Base-by-base conservation (phyloP, 345 rosid species). In the Rhodamnia rubescens region DNA sequence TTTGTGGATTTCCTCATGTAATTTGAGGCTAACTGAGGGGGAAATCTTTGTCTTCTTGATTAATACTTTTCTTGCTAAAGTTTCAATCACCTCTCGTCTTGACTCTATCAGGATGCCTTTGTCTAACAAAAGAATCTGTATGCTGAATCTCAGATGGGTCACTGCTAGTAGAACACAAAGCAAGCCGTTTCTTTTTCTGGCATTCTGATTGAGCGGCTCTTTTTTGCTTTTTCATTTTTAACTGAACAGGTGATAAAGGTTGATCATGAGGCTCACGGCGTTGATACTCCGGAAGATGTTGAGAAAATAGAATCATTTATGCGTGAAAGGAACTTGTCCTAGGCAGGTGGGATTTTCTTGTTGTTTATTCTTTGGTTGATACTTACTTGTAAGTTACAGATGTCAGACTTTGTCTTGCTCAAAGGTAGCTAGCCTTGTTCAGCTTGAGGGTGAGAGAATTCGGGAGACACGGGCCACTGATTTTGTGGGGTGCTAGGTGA, bases 221-320 rank as follows among this genome's bases (percentile, higher is more conserved):
- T 27, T 56, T 21, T 14, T 53, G 29, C 44, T 29, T 64, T 50
- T 50, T 36, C 40, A 2, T 36, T 5, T 29, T 29, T 15, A 5
- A 22, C 83, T 64, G 42, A 85, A 87, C 92, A 97, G 98, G 98
- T 97, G 32, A 97, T 97, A 82, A 96, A 95, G 90, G 98, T 97
- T 42, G 95, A 96, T 36, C 96, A 95, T 44, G 98, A 95, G 82
- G 98, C 98, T 81, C 98, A 97, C 53, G 98, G 99, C 40, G 96
- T 97, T 59, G 98, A 95, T 87, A 83, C 88, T 78, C 98, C 95
- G 0, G 98, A 97, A 83, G 98, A 96, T 83, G 94, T 95, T 47
- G 95, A 90, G 82, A 96, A 96, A 90, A 92, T 96, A 10, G 99
- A 97, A 91, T 90, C 94, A 74, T 89, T 92, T 47, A 95, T 97